phyloP scores from a whole-genome alignment of 2,329 filamentous ascomycete genomes.

The Helicocarpus griseus region DNA sequence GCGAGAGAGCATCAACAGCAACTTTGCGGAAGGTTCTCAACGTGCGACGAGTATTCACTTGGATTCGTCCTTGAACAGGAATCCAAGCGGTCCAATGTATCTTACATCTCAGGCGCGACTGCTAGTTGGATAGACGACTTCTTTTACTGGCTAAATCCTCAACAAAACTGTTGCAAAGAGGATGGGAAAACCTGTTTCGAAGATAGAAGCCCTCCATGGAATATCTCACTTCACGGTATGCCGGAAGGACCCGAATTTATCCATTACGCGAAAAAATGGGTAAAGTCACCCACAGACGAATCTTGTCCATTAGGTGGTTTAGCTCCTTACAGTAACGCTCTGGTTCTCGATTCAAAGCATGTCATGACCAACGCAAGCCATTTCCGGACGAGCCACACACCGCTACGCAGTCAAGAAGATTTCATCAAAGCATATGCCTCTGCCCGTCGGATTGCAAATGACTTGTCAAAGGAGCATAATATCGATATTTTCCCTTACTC shows the following conservation, averaged over 20 bases:
- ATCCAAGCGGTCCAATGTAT: slow-evolving; percentile 76
- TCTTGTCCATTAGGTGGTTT: slow-evolving; percentile 82
- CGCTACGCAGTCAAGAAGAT: slow-evolving; percentile 76
- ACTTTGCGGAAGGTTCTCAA: slow-evolving; percentile 82
- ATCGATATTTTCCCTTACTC: slow-evolving; percentile 92
- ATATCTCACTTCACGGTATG: slow-evolving; percentile 82
- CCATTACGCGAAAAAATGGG: slow-evolving; percentile 73
- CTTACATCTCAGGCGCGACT: slow-evolving; percentile 77
- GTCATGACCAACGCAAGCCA: slow-evolving; percentile 70
- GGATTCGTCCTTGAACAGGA: slow-evolving; percentile 90
- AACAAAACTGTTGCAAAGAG: slow-evolving; percentile 67
- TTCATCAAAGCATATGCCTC: slow-evolving; percentile 87
- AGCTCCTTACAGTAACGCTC: slow-evolving; percentile 74
- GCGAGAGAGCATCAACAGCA: slow-evolving; percentile 67
- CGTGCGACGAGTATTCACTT: slow-evolving; percentile 73
- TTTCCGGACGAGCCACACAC: slow-evolving; percentile 84
- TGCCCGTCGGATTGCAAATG: slow-evolving; percentile 75
- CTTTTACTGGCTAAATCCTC: slow-evolving; percentile 91
- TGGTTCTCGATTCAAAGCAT: slow-evolving; percentile 63
- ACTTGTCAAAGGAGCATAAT: slow-evolving; percentile 60
- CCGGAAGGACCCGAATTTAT: slow-evolving; percentile 88
- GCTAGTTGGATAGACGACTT: slow-evolving; percentile 98
- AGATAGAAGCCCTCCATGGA: slow-evolving; percentile 70
- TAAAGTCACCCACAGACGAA: slow-evolving; percentile 67
- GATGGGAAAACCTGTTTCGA: slow-evolving; percentile 67